Evolutionary conservation across 768 basidiomycete genomes (phyloP).

Genomic region (Calocera cornea): DNA sequence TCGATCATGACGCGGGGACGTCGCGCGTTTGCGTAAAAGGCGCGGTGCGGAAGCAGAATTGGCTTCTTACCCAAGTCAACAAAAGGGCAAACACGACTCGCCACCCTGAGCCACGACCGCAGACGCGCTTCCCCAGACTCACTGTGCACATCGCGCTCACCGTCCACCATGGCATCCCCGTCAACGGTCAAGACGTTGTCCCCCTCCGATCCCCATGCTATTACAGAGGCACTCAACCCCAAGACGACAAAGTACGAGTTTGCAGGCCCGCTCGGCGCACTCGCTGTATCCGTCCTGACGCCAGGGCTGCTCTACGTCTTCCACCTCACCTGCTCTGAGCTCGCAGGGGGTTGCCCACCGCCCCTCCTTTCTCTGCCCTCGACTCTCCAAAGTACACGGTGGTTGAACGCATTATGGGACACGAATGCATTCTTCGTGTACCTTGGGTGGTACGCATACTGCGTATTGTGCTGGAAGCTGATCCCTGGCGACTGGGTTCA

Average conservation of each 20-base stretch:
- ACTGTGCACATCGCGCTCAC: not conserved
- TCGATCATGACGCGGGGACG: not conserved
- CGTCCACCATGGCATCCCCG: not conserved
- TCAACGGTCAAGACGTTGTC: not conserved
- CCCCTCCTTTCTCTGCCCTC: slow-evolving; percentile 28
- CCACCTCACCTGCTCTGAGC: slow-evolving; percentile 65
- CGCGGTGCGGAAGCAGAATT: not conserved
- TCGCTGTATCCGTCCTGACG: slow-evolving; percentile 46
- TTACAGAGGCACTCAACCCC: slow-evolving; percentile 39
- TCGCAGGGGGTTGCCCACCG: slow-evolving; percentile 56
- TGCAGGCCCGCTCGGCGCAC: slow-evolving; percentile 63
- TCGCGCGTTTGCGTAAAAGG: not conserved
- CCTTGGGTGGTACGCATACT: slow-evolving; percentile 82
- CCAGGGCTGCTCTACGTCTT: slow-evolving; percentile 60
- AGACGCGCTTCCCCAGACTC: not conserved
- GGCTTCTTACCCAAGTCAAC: not conserved
- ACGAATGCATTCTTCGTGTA: slow-evolving; percentile 62
- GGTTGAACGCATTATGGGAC: slow-evolving; percentile 75
- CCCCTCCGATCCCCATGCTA: not conserved
- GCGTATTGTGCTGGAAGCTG: slow-evolving; percentile 63
- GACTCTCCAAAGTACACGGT: slow-evolving; percentile 31
- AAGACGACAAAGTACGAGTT: slow-evolving; percentile 67
- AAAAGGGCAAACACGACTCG: not conserved
- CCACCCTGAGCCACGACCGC: not conserved
- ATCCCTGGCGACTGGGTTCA: slow-evolving; percentile 62